A percentile compares a stretch with the other conserved stretches of the same genome.
phyloP scores from a whole-genome alignment of 2,329 filamentous ascomycete genomes.

The Elsinoe arachidis region DNA sequence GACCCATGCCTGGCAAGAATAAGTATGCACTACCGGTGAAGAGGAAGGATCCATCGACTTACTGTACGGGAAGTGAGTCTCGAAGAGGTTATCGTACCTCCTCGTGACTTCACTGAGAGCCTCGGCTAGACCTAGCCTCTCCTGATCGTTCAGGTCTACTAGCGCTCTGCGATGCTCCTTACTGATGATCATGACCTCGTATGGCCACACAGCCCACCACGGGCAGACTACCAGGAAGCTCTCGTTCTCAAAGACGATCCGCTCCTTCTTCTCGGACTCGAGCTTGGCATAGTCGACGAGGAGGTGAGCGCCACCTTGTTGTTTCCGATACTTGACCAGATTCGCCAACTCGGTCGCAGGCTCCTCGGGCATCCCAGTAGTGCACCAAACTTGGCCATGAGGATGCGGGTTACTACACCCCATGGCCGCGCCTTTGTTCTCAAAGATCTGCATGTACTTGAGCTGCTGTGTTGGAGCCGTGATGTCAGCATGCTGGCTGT shows the following conservation, averaged over 20 bases:
- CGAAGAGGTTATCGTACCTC: constrained; percentile 92
- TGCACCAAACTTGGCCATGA: constrained; percentile 94
- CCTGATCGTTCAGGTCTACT: constrained; percentile 65
- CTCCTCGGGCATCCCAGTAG: constrained; percentile 83
- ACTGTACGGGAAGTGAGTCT: constrained; percentile 95
- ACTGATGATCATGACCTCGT: constrained; percentile 83
- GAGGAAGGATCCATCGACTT: constrained; percentile 27
- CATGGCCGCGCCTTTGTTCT: constrained; percentile 98
- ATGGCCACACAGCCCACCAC: constrained; percentile 98
- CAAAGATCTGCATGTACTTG: constrained; percentile 98
- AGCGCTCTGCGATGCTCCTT: constrained; percentile 77
- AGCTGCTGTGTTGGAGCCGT: constrained; percentile 63
- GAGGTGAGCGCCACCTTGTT: constrained; percentile 66
- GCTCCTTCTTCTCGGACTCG: constrained; percentile 72
- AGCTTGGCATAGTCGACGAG: constrained; percentile 79
- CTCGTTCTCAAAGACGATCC: constrained; percentile 80
- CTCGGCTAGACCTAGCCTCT: constrained; percentile 69
- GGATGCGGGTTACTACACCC: constrained; percentile 98
- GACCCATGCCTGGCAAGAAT: constrained; percentile 60
- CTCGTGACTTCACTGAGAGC: constrained; percentile 80
- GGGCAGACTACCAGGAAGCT: constrained; percentile 82
- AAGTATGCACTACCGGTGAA: background rate
- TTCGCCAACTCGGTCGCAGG: constrained; percentile 69
- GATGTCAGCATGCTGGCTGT: constrained; percentile 35
- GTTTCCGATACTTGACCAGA: constrained; percentile 65